Evolutionary conservation across 176 grass and related monocot species (phyloP).

Genomic region (Oryza meyeriana): DNA sequence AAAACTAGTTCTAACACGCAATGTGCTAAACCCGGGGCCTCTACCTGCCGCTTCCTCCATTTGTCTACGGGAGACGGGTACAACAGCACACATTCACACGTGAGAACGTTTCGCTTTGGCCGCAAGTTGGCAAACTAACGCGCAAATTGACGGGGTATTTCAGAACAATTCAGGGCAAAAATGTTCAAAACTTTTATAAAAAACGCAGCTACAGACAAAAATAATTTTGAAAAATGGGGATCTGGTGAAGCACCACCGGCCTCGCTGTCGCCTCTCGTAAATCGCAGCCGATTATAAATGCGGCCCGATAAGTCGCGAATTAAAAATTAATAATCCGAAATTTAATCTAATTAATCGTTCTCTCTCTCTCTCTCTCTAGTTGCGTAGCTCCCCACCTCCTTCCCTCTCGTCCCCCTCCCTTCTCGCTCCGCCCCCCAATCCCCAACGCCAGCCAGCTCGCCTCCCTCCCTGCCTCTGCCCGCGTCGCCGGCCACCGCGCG

Average conservation of each 20-base stretch:
- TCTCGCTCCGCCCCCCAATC: constrained; percentile 32
- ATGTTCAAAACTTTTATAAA: background rate
- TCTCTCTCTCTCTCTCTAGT: constrained; percentile 17
- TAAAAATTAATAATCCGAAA: background rate
- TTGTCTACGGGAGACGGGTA: background rate
- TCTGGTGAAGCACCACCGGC: background rate
- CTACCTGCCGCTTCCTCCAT: constrained; percentile 4
- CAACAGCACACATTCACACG: background rate
- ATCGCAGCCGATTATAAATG: background rate
- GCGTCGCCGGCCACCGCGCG: constrained; percentile 33
- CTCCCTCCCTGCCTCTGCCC: background rate
- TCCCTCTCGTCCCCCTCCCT: background rate
- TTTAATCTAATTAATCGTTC: constrained; percentile 14
- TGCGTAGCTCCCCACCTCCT: constrained; percentile 33
- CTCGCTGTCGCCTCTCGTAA: background rate
- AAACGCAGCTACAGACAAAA: background rate
- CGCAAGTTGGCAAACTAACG: background rate
- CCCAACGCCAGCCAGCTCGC: constrained; percentile 20
- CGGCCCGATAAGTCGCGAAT: background rate
- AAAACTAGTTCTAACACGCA: no score
- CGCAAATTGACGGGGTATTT: background rate
- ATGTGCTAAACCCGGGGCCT: background rate
- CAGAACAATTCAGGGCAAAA: background rate
- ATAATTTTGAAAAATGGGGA: background rate
- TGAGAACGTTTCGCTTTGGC: background rate